phyloP scores from a whole-genome alignment of 2,329 filamentous ascomycete species.

The Scedosporium aurantiacum region DNA sequence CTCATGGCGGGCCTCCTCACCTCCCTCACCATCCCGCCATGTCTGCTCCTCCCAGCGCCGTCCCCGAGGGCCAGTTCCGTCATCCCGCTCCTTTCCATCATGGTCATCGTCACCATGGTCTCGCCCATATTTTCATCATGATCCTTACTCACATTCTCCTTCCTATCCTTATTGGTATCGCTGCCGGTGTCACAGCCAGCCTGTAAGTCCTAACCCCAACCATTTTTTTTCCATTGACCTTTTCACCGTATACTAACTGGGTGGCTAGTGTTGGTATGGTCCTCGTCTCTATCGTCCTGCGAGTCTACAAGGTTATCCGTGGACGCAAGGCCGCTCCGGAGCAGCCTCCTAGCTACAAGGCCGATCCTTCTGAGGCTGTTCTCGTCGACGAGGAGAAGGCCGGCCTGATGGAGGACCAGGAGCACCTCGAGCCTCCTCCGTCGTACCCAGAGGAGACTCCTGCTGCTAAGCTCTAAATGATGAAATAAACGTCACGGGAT shows the following conservation, averaged over 20 bases:
- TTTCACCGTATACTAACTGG: slow-evolving; percentile 26
- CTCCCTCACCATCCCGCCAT: slow-evolving; percentile 19
- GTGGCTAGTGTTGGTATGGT: slow-evolving; percentile 51
- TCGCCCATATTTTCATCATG: slow-evolving; percentile 33
- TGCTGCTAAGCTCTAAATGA: slow-evolving; percentile 13
- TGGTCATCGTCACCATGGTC: slow-evolving; percentile 6
- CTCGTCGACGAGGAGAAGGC: slow-evolving; percentile 35
- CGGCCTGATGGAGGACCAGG: slow-evolving; percentile 31
- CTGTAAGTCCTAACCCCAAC: slow-evolving; percentile 31
- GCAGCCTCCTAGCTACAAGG: slow-evolving; percentile 21
- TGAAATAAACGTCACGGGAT: not conserved
- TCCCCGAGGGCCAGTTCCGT: not conserved
- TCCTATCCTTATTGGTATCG: slow-evolving; percentile 57
- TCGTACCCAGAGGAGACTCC: slow-evolving; percentile 16
- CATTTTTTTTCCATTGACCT: not conserved
- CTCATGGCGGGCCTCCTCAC: slow-evolving; percentile 16
- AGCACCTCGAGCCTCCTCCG: slow-evolving; percentile 17
- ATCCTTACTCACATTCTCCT: slow-evolving; percentile 53
- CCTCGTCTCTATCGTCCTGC: slow-evolving; percentile 41
- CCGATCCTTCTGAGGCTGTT: slow-evolving; percentile 24
- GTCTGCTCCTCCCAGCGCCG: slow-evolving; percentile 13
- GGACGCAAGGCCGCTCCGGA: slow-evolving; percentile 20
- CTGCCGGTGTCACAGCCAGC: slow-evolving; percentile 56
- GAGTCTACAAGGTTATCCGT: slow-evolving; percentile 25
- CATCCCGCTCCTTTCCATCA: not conserved